Base-by-base conservation (phyloP, 352 stramenopile genomes). In the Peronosclerospora sorghi region DNA sequence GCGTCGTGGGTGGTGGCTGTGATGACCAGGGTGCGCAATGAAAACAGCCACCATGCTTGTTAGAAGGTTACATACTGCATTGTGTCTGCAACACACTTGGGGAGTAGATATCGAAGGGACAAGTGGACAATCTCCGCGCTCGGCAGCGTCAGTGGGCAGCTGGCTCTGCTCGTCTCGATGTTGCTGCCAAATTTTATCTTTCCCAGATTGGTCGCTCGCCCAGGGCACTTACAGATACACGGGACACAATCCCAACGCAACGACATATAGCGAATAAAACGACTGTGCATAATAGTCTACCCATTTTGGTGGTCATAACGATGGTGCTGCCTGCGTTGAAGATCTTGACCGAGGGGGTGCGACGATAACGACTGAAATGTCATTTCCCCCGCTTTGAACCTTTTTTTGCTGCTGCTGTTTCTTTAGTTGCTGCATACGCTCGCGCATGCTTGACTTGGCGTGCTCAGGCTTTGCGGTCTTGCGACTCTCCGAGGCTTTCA, bases 401-500 rank as follows among this genome's bases (percentile, higher is more conserved):
- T 52, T 58, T 35, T 51, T 54, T 27, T 58, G 43, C 27, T 54
- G 56, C 30, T 65, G 53, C 41, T 72, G 62, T 42, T 72, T 76
- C 34, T 71, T 69, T 50, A 80, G 58, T 34, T 71, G 62, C 15
- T 68, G 41, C 68, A 80, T 77, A 2, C 68, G 65, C 24, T 80
- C 68, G 2, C 68, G 68, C 30, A 80, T 68, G 26, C 62, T 75
- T n/a, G 62, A 42, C 23, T 72, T 72, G n/a, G 49, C 52, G 9
- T 54, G 35, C 7, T 53, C 49, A 21, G 54, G 46, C 36, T 66
- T 68, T 8, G 40, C 21, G 8, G 52, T 32, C 34, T 71, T 72
- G 29, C 65, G 74, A 40, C 54, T 42, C 32, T 81, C 57, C 1
- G 69, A 83, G 9, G 71, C 68, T 40, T 75, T 79, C n/a, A 86